Percentiles rank a stretch among this genome's conserved stretches.
phyloP scores from a whole-genome alignment of 805 yeast species.

The Starmerella potacharoeniae region DNA sequence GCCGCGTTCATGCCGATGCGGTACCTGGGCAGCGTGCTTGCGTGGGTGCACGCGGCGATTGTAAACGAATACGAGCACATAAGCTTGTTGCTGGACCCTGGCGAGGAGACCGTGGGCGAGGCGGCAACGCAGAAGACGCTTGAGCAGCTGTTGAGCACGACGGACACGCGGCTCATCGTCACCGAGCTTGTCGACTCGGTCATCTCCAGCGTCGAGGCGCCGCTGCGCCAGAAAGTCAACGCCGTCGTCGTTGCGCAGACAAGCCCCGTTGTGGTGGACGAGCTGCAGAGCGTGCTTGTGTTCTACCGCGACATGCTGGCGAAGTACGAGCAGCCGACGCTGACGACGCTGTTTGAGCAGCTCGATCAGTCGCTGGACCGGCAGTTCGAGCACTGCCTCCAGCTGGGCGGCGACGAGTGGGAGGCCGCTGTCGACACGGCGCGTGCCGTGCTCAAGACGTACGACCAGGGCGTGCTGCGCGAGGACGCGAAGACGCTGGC shows the following conservation, averaged over 20 bases:
- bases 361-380: conserved; percentile 31
- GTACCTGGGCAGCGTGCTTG: conserved; percentile 76
- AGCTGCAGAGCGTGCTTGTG: conserved; percentile 50
- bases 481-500: conserved; percentile 13
- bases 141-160: conserved; percentile 11
- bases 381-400: conserved; percentile 47
- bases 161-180: conserved; percentile 15
- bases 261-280: conserved; percentile 43
- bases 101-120: conserved; percentile 6
- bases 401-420: conserved; percentile 32
- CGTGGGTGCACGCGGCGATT: conserved; percentile 73
- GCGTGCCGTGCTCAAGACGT: conserved; percentile 43
- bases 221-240: conserved; percentile 52
- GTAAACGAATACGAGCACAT: conserved; percentile 80
- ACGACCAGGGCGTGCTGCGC: conserved; percentile 27
- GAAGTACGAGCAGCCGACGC: conserved; percentile 31
- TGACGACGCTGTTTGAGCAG: conserved; percentile 22
- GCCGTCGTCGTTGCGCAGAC: conserved; percentile 57
- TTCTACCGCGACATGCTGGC: conserved; percentile 58
- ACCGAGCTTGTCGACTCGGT: conserved; percentile 34
- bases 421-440: conserved; percentile 40
- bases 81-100: conserved; percentile 43
- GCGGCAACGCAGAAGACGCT: conserved; percentile 1
- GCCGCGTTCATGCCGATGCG: conserved; percentile 64
- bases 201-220: conserved; percentile 46